Conservation (phyloP, 1,284 basidiomycete genomes). For the Trichosporon sp. region DNA sequence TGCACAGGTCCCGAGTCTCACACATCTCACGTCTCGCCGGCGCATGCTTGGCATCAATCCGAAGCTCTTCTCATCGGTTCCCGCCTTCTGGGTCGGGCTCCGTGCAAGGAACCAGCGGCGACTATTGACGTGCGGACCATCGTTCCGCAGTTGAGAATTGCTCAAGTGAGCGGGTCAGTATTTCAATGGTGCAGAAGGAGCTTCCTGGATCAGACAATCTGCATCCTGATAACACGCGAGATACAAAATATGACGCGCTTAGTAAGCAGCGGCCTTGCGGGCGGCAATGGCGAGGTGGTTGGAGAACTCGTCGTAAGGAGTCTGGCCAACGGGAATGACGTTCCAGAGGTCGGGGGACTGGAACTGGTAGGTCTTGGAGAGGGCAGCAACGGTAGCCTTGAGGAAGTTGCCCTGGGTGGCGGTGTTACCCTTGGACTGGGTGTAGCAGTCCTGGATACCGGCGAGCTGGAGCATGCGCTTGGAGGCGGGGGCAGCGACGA, state of each 20-base stretch:
- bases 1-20: not conserved
- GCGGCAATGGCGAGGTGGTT: constrained; percentile 78
- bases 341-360: constrained; percentile 97
- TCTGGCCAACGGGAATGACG: constrained; percentile 72
- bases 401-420: constrained; percentile 99
- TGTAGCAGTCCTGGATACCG: constrained; percentile 78
- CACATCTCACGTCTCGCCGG: not conserved
- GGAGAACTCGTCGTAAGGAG: constrained; percentile 91
- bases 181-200: not conserved
- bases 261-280: constrained; percentile 72
- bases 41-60: not conserved
- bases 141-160: not conserved
- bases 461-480: constrained; percentile 97
- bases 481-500: constrained; percentile 96
- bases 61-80: not conserved
- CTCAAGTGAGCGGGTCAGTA: not conserved
- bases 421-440: constrained; percentile 95
- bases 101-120: not conserved
- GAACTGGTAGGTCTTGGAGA: constrained; percentile 94
- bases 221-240: constrained; percentile 11
- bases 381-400: constrained; percentile 96
- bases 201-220: constrained; percentile 7
- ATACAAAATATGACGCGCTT: constrained; percentile 43
- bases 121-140: not conserved
- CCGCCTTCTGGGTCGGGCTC: not conserved